Conservation (phyloP, 768 basidiomycete species). For the Baorangia bicolor region DNA sequence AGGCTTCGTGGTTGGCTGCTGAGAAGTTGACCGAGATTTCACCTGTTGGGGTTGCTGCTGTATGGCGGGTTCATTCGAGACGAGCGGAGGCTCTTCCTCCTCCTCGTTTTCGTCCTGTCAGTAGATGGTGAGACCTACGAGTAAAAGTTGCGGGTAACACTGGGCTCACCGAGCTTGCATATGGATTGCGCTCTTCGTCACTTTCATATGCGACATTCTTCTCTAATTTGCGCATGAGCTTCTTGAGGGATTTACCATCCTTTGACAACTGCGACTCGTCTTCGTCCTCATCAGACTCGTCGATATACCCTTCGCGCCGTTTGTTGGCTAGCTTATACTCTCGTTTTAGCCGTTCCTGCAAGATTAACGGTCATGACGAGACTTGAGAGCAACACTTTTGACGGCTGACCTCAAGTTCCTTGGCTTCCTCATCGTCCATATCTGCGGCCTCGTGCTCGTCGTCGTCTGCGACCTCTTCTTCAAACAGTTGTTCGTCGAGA, state of each 20-base stretch:
- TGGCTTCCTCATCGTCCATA: conserved; percentile 81
- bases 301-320: conserved; percentile 63
- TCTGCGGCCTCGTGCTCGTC: conserved; percentile 76
- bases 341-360: conserved; percentile 78
- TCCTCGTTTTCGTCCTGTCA: conserved; percentile 68
- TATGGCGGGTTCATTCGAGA: conserved; percentile 44
- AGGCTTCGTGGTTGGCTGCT: conserved; percentile 34
- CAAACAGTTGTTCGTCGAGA: conserved; percentile 77
- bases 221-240: conserved; percentile 80
- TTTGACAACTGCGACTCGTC: conserved; percentile 59
- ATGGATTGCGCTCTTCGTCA: conserved; percentile 79
- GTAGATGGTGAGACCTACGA: background rate
- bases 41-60: conserved; percentile 43
- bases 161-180: conserved; percentile 66
- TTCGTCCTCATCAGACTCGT: conserved; percentile 74
- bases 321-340: conserved; percentile 81
- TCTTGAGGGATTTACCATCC: conserved; percentile 80
- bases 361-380: background rate
- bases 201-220: conserved; percentile 81
- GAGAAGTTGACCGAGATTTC: conserved; percentile 46
- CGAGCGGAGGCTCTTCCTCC: conserved; percentile 55
- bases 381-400: background rate
- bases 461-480: conserved; percentile 85
- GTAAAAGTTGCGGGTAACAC: background rate
- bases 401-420: conserved; percentile 67